Evolutionary conservation across 2,329 filamentous ascomycete species (phyloP).

Genomic region (Paraphoma chrysanthemicola): DNA sequence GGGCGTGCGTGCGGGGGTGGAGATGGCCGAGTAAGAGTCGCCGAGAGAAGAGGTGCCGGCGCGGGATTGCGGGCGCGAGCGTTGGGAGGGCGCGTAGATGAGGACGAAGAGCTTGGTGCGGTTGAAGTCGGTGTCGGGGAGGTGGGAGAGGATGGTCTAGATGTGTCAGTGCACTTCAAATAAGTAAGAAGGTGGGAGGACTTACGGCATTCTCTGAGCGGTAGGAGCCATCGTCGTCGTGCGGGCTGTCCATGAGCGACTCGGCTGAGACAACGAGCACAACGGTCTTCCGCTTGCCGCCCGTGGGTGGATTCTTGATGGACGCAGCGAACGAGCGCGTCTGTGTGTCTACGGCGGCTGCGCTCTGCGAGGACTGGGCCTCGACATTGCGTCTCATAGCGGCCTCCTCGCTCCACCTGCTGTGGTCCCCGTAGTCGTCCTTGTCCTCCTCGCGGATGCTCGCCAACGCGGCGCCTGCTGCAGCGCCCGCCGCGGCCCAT

Average conservation of each 20-base stretch:
- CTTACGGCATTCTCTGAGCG: slow-evolving; percentile 81
- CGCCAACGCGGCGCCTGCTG: slow-evolving; percentile 80
- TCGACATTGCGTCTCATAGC: slow-evolving; percentile 65
- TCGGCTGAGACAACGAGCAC: slow-evolving; percentile 88
- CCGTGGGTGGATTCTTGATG: slow-evolving; percentile 30
- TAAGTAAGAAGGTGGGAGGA: slow-evolving; percentile 15
- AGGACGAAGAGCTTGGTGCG: slow-evolving; percentile 82
- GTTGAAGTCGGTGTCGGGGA: slow-evolving; percentile 78
- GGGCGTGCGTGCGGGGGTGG: slow-evolving; percentile 69
- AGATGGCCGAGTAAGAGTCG: slow-evolving; percentile 91
- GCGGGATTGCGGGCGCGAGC: slow-evolving; percentile 61
- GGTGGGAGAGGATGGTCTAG: slow-evolving; percentile 79
- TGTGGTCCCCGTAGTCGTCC: slow-evolving; percentile 81
- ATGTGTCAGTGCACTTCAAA: slow-evolving; percentile 25
- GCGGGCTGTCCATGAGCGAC: slow-evolving; percentile 60
- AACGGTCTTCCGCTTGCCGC: slow-evolving; percentile 69
- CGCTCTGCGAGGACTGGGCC: slow-evolving; percentile 45
- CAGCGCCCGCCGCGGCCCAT: slow-evolving; percentile 81
- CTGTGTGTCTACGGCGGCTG: slow-evolving; percentile 40
- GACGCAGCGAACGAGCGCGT: slow-evolving; percentile 41
- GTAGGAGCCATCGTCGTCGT: slow-evolving; percentile 65
- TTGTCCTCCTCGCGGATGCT: slow-evolving; percentile 86
- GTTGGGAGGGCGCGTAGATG: slow-evolving; percentile 84
- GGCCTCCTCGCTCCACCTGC: slow-evolving; percentile 91
- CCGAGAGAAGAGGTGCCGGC: slow-evolving; percentile 65